Evolutionary conservation across 768 basidiomycete genomes (phyloP).

Genomic region (Termitomyces sp.): DNA sequence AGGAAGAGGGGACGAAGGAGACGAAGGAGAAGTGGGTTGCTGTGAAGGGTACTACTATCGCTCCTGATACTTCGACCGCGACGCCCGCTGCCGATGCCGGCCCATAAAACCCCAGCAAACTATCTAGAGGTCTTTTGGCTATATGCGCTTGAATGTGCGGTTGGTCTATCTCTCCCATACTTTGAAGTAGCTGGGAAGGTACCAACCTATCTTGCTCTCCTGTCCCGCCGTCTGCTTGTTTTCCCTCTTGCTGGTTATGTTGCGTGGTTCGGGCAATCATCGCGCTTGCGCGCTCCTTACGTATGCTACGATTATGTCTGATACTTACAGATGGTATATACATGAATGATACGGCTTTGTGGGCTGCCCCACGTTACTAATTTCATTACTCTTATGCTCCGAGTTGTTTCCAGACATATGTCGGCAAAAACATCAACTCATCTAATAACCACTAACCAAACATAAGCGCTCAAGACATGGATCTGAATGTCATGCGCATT

Average conservation of each 20-base stretch:
- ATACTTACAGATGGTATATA: conserved; percentile 15
- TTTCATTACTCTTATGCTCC: not conserved
- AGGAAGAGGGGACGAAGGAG: conserved; percentile 42
- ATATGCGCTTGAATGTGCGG: conserved; percentile 3
- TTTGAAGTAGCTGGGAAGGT: not conserved
- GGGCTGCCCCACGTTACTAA: conserved; percentile 6
- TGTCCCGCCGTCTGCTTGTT: conserved; percentile 16
- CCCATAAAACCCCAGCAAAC: conserved; percentile 8
- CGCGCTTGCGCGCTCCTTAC: conserved; percentile 15
- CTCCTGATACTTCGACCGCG: conserved; percentile 12
- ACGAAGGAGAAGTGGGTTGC: conserved; percentile 75
- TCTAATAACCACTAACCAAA: not conserved
- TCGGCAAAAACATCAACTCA: too few species aligned
- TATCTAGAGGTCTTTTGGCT: conserved; percentile 6
- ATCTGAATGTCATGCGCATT: not conserved
- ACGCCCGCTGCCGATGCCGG: conserved; percentile 19
- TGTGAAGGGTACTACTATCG: conserved; percentile 52
- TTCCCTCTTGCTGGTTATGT: conserved; percentile 18
- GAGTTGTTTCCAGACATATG: too few species aligned
- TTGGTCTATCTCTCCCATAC: not conserved
- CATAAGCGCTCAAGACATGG: not conserved
- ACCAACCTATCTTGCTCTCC: conserved; percentile 8
- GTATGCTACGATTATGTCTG: conserved; percentile 6
- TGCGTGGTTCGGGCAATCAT: conserved; percentile 18
- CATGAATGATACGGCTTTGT: conserved; percentile 22